Evolutionary conservation across 2,329 filamentous ascomycete genomes (phyloP).

Genomic region (Byssoonygena ceratinophila): DNA sequence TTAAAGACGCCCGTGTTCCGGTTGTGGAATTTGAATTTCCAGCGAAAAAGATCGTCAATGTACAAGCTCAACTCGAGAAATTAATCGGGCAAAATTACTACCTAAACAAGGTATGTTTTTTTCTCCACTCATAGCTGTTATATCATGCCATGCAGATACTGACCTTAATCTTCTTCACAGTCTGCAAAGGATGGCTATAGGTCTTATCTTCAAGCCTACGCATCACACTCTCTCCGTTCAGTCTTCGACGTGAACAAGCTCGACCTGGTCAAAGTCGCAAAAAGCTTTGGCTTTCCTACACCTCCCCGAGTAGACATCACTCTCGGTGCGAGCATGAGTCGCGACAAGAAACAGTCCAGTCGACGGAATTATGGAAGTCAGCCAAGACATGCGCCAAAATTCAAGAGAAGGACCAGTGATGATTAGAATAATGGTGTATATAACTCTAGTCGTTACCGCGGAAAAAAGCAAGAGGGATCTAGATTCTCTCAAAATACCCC

Average conservation of each 20-base stretch:
- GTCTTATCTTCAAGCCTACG: conserved; percentile 90
- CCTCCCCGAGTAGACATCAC: conserved; percentile 72
- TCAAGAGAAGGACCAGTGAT: conserved; percentile 40
- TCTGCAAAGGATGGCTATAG: conserved; percentile 65
- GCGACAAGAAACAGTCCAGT: conserved; percentile 58
- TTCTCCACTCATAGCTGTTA: neutral
- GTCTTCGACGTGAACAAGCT: conserved; percentile 77
- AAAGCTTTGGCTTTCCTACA: conserved; percentile 67
- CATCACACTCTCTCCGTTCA: conserved; percentile 69
- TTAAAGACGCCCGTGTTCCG: conserved; percentile 84
- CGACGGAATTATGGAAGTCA: conserved; percentile 69
- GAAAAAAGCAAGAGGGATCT: no score
- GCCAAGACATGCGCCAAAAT: conserved; percentile 53
- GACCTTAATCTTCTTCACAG: conserved; percentile 23
- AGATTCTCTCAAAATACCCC: neutral
- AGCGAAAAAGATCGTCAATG: conserved; percentile 78
- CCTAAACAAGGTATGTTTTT: conserved; percentile 61
- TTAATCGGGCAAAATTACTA: conserved; percentile 94
- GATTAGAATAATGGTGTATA: conserved; percentile 6
- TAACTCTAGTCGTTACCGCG: no score
- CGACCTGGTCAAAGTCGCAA: conserved; percentile 72
- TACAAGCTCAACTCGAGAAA: conserved; percentile 85
- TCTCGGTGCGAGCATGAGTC: conserved; percentile 63
- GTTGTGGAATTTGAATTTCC: conserved; percentile 96
- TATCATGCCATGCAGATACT: neutral